Percentiles rank a stretch among this genome's conserved stretches.
These are phyloP conservation scores for Pterocarpus macrocarpus DNA, from an alignment of 306 rosid genomes.

Conservation along the genomic window DNA sequence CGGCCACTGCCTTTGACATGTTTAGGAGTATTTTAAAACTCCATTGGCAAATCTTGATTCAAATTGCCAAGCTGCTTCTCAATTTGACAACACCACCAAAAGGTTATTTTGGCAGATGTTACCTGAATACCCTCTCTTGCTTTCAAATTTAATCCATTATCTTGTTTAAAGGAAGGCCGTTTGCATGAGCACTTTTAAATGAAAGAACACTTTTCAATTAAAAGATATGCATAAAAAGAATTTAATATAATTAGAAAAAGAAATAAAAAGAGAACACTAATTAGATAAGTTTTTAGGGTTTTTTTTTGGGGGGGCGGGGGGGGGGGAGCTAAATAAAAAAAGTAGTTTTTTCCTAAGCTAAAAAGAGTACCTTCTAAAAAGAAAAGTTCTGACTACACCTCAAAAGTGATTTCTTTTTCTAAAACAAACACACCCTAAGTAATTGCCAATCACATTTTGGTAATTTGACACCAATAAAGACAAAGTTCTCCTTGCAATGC, in stretches of 20 bases:
- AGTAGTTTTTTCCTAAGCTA: no score
- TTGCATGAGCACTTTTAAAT: no score
- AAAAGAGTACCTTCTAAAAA: no score
- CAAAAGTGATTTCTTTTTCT: background rate
- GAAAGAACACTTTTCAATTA: no score
- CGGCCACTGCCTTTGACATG: background rate
- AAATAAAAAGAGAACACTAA: no score
- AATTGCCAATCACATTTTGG: background rate
- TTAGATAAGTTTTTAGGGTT: no score
- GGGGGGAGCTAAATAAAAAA: no score
- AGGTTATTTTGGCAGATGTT: background rate
- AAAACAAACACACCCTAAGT: background rate
- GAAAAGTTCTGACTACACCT: background rate
- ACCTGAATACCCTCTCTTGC: background rate
- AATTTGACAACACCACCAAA: background rate
- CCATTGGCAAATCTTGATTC: slow-evolving; percentile 20
- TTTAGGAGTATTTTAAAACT: background rate
- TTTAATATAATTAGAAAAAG: no score
- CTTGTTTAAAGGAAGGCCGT: background rate
- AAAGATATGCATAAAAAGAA: background rate
- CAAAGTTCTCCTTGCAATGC: background rate
- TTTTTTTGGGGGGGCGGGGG: no score
- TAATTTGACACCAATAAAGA: background rate
- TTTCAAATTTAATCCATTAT: background rate
- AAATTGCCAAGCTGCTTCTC: slow-evolving; percentile 4